Evolutionary conservation across 768 basidiomycete genomes (phyloP).

Genomic region (Boletus barrowsii): DNA sequence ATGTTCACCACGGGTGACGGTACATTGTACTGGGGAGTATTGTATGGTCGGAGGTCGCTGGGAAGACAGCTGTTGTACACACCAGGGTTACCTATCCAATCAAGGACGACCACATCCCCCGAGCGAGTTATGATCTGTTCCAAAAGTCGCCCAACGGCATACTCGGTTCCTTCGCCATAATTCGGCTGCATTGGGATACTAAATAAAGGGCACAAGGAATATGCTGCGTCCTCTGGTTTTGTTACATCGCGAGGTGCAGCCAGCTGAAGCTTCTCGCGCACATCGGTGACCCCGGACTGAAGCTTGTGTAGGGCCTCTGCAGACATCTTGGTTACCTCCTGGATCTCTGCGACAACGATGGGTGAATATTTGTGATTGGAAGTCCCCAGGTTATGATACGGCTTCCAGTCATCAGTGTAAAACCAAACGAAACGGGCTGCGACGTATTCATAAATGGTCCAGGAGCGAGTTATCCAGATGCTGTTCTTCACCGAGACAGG

Average conservation of each 20-base stretch:
- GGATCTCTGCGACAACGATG: background rate
- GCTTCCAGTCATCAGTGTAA: background rate
- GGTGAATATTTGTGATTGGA: background rate
- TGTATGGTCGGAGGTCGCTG: background rate
- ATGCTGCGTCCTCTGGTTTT: background rate
- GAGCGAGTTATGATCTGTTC: background rate
- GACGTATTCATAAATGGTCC: background rate
- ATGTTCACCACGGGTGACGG: background rate
- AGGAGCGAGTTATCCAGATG: background rate
- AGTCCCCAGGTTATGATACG: background rate
- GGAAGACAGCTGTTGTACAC: conserved; percentile 1
- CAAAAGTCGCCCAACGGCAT: background rate
- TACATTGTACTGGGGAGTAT: background rate
- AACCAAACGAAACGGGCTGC: background rate
- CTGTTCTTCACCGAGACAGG: background rate
- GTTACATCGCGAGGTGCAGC: background rate
- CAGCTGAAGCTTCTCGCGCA: background rate
- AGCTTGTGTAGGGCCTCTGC: background rate
- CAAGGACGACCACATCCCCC: background rate
- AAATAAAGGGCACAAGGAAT: background rate
- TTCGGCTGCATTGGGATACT: background rate
- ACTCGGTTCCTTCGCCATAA: background rate
- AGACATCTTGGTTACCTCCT: background rate
- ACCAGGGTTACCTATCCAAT: background rate
- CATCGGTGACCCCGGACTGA: background rate